Evolutionary conservation across 768 basidiomycete genomes (phyloP).

Genomic region (Lactarius deliciosus): DNA sequence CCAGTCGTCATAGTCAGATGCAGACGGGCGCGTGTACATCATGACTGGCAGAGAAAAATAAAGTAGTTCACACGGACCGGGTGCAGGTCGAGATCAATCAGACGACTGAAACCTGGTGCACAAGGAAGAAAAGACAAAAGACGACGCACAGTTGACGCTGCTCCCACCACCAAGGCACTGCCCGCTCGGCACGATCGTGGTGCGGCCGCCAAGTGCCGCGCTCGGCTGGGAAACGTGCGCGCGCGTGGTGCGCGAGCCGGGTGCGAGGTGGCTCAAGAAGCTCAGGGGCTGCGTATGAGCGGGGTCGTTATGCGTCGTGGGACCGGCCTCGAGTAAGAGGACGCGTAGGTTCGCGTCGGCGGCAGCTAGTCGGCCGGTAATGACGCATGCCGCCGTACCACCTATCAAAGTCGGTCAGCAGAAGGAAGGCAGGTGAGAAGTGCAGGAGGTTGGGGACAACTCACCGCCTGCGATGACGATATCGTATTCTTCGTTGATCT

Average conservation of each 20-base stretch:
- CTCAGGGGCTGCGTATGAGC: slow-evolving; percentile 55
- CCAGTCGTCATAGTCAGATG: too few species aligned
- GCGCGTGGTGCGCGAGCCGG: slow-evolving; percentile 43
- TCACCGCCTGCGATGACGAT: slow-evolving; percentile 29
- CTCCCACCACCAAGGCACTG: slow-evolving; percentile 62
- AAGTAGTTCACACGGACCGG: too few species aligned
- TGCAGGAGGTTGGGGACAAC: neutral
- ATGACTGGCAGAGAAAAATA: too few species aligned
- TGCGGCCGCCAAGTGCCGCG: slow-evolving; percentile 46
- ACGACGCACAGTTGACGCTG: slow-evolving; percentile 51
- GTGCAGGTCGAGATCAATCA: neutral
- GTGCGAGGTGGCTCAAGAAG: slow-evolving; percentile 44
- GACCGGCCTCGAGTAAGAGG: slow-evolving; percentile 59
- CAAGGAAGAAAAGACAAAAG: neutral
- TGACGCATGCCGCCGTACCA: slow-evolving; percentile 54
- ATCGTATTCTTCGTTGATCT: too few species aligned
- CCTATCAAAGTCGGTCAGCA: slow-evolving; percentile 8
- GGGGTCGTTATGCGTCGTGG: slow-evolving; percentile 46
- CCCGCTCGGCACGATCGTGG: slow-evolving; percentile 44
- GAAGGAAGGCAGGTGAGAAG: neutral
- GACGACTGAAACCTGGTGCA: neutral
- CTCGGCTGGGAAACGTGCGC: slow-evolving; percentile 43
- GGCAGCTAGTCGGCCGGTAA: slow-evolving; percentile 53
- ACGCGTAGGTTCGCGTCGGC: slow-evolving; percentile 56
- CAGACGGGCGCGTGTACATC: too few species aligned